Evolutionary conservation across 164 flowering plant species (phyloP).

Genomic region (Umbilicus rupestris): DNA sequence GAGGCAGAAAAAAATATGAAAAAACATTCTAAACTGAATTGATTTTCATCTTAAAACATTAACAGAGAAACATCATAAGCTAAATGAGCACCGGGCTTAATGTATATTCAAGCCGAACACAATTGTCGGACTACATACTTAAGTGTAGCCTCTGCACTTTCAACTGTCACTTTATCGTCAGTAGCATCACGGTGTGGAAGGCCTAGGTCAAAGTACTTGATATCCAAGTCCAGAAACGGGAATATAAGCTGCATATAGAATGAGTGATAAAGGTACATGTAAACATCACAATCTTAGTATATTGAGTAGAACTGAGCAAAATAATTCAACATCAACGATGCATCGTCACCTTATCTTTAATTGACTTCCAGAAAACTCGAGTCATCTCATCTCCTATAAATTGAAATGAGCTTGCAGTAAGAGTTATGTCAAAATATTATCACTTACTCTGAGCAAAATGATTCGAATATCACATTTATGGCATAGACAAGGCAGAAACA

Average conservation of each 20-base stretch:
- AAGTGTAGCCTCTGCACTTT: constrained; percentile 97
- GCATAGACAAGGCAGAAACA: too few relatives aligned
- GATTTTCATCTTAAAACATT: too few relatives aligned
- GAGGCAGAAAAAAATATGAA: too few relatives aligned
- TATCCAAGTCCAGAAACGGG: constrained; percentile 66
- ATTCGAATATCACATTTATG: too few relatives aligned
- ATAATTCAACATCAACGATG: background rate
- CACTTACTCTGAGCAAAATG: too few relatives aligned
- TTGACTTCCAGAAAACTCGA: constrained; percentile 53
- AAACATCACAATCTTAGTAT: background rate
- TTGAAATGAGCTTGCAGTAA: background rate
- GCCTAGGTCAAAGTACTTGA: constrained; percentile 91
- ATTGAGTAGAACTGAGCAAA: background rate
- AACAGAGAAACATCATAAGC: background rate
- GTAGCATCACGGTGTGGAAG: constrained; percentile 88
- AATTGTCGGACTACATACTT: constrained; percentile 45
- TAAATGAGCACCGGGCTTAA: background rate
- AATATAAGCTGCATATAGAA: constrained; percentile 43
- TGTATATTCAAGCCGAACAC: background rate
- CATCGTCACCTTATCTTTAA: constrained; percentile 53
- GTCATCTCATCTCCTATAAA: constrained; percentile 73
- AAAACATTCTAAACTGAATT: too few relatives aligned
- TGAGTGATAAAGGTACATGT: background rate
- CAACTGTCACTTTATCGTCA: constrained; percentile 90
- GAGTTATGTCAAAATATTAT: background rate